Evolutionary conservation across 2,329 filamentous ascomycete species (phyloP), one percentile per base, ranked within the genome.

Genomic region (Leptosphaerulina australis): DNA sequence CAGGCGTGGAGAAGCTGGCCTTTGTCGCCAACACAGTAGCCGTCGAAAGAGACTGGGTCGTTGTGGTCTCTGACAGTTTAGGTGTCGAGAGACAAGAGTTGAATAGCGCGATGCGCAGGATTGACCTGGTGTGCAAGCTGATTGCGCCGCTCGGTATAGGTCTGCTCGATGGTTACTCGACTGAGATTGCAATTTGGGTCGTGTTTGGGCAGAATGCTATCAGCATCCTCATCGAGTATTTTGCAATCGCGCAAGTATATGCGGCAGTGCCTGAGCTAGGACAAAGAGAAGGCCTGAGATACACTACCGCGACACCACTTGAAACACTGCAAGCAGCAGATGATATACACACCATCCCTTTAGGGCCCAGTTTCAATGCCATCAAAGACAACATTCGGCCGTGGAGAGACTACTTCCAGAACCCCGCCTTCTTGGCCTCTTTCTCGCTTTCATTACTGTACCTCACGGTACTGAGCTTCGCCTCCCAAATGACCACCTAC

Each of bases 11-110:
- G 70, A 91, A 91, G 66, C 69, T 90, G 7, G 79, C 77, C 11
- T 79, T 84, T 1, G 78, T 86, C 5, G 78, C 84, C 67, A 91
- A 90, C 64, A 77, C 83, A 0, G 81, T 91, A 0, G 77, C 88
- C 0, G 79, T 91, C 0, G 88, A 91, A 67, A 77, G 84, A 61
- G 88, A 91, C 60, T 90, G 88, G 87, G 79, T 83, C 29, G 75
- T 83, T 3, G 77, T 83, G 0, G 74, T 83, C 6, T 76, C 80
- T 1, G 72, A 75, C 22, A 66, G 60, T 44, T 34, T 70, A 12
- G 24, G 51, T 3, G 14, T 67, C 6, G 59, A 63, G 18, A 62
- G 67, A 40, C 50, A 62, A 71, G 76, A 70, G 5, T 66, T 85
- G 20, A 86, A 85, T 62, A 78, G 82, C 2, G 74, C 75, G n/a